Conservation (phyloP, 139 green algal genomes). For the Zygnema circumcarinatum region DNA sequence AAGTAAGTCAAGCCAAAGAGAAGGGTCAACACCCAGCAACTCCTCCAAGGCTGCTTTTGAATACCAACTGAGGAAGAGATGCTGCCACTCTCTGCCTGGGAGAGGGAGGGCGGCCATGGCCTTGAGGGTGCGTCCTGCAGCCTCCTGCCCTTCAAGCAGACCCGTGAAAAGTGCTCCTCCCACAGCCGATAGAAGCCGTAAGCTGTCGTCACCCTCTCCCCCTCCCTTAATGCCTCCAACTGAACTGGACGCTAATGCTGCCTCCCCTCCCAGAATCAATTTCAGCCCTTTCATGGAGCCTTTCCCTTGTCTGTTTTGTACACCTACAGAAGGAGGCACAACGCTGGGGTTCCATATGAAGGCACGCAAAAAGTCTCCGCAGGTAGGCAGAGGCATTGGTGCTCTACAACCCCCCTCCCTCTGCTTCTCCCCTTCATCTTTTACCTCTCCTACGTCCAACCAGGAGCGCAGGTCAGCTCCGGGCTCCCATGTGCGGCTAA, state of each 20-base stretch:
- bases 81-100: slow-evolving; percentile 38
- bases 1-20: background rate
- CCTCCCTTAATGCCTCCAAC: background rate
- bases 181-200: background rate
- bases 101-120: slow-evolving; percentile 36
- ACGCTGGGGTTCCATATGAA: slow-evolving; percentile 8
- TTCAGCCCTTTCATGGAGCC: background rate
- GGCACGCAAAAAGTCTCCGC: slow-evolving; percentile 23
- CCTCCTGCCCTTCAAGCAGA: background rate
- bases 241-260: background rate
- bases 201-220: background rate
- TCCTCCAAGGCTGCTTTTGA: background rate
- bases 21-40: slow-evolving; percentile 21
- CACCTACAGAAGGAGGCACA: background rate
- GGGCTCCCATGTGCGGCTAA: background rate
- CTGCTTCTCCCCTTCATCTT: slow-evolving; percentile 19
- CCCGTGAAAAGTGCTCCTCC: background rate
- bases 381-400: background rate
- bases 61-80: slow-evolving; percentile 41
- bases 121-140: background rate
- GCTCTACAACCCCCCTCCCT: background rate
- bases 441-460: background rate
- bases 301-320: background rate
- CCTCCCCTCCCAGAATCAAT: background rate
- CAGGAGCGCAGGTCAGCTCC: slow-evolving; percentile 11